A percentile compares a stretch with the other conserved stretches of the same genome.
These are phyloP conservation scores for Isabelozyma heimii DNA, from an alignment of 805 yeast species.

Conservation along the genomic window DNA sequence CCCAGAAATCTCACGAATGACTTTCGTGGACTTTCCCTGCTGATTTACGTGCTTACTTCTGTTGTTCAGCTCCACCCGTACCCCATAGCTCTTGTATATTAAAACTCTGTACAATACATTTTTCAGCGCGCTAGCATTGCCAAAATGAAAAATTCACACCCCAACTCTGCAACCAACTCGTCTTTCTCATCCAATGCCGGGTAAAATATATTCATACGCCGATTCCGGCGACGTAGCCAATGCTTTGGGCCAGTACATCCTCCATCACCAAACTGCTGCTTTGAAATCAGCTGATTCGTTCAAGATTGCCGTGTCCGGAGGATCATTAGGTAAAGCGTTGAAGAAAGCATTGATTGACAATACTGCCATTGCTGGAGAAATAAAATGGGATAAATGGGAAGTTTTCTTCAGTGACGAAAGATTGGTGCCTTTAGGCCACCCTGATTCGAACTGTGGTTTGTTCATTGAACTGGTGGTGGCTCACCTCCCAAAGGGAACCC, in stretches of 20 bases:
- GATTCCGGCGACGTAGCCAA: conserved; percentile 61
- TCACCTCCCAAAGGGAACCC: conserved; percentile 36
- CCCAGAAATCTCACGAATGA: no score
- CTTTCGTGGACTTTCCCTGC: no score
- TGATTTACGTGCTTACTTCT: no score
- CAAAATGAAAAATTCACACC: no score
- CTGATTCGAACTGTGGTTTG: conserved; percentile 82
- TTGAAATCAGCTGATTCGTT: conserved; percentile 48
- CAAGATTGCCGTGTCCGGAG: conserved; percentile 85
- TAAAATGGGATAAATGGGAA: conserved; percentile 73
- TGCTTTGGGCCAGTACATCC: conserved; percentile 61
- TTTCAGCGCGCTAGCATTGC: background rate
- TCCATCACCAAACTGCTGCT: conserved; percentile 61
- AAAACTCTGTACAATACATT: background rate
- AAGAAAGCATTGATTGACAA: conserved; percentile 66
- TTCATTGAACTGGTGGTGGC: conserved; percentile 64
- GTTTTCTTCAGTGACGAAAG: conserved; percentile 90
- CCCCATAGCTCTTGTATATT: no score
- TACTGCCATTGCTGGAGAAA: conserved; percentile 35
- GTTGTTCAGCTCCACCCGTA: no score
- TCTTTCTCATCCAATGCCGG: conserved; percentile 17
- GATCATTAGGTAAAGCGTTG: conserved; percentile 77
- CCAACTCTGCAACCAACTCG: background rate
- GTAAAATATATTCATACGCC: conserved; percentile 46
- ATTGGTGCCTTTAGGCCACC: conserved; percentile 75